A percentile compares a stretch with the other conserved stretches of the same genome.
Conservation (phyloP, 371 early-diverging fungal genomes). For the Mortierella sp. region DNA sequence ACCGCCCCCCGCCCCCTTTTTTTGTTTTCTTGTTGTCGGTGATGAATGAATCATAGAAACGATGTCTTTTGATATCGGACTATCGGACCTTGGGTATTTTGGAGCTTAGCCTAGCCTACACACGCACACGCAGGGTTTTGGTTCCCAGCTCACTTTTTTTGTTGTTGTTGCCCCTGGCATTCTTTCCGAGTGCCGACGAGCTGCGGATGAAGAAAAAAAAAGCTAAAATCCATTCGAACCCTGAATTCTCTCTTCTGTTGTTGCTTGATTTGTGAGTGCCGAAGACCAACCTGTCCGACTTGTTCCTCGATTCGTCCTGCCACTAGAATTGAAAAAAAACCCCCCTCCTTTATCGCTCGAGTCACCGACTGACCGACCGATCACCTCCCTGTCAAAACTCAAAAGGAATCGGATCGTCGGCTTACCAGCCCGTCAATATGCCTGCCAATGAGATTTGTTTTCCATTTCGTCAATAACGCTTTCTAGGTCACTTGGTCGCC, state of each 20-base stretch:
- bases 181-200: neutral
- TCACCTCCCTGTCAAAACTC: no score
- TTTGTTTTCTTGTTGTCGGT: neutral
- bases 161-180: no score
- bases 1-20: neutral
- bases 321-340: neutral
- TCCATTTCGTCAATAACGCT: no score
- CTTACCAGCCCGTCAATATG: no score
- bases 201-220: neutral
- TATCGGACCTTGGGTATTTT: neutral
- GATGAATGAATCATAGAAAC: neutral
- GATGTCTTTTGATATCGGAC: neutral
- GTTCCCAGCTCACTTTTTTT: neutral
- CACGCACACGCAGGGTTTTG: neutral
- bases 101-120: neutral
- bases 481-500: no score
- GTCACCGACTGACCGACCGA: neutral
- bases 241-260: neutral
- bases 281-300: neutral
- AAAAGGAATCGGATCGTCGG: no score
- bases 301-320: conserved; percentile 5
- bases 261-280: neutral
- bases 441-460: no score
- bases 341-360: neutral
- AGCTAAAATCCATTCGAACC: neutral